These are phyloP conservation scores for Plectosphaerella cucumerina DNA, from an alignment of 2,329 filamentous ascomycete species.

Conservation along the genomic window DNA sequence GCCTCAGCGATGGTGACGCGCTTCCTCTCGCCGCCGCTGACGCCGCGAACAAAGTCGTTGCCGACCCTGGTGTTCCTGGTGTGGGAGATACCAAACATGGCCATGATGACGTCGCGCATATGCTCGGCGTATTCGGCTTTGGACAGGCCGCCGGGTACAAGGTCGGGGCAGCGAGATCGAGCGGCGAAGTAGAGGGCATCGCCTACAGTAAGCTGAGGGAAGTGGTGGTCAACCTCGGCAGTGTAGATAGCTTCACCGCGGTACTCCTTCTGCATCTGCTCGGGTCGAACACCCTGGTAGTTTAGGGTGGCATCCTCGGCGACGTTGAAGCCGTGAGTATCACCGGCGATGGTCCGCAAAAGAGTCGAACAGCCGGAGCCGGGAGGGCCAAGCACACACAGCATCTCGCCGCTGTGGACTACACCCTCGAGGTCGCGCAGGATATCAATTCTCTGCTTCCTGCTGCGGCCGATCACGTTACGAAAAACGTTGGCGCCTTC, in stretches of 20 bases:
- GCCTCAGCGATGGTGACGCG: slow-evolving; percentile 32
- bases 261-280: slow-evolving; percentile 12
- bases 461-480: not conserved
- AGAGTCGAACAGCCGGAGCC: slow-evolving; percentile 62
- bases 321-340: slow-evolving; percentile 54
- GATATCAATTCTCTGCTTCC: slow-evolving; percentile 35
- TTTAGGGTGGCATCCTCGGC: slow-evolving; percentile 7
- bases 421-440: slow-evolving; percentile 48
- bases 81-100: slow-evolving; percentile 50
- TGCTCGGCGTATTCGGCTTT: slow-evolving; percentile 37
- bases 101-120: slow-evolving; percentile 49
- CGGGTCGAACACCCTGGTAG: slow-evolving; percentile 10
- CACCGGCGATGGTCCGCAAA: slow-evolving; percentile 60
- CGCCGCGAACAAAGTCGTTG: slow-evolving; percentile 50
- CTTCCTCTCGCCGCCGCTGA: slow-evolving; percentile 48
- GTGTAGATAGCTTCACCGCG: slow-evolving; percentile 46
- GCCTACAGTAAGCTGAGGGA: slow-evolving; percentile 54
- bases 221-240: slow-evolving; percentile 49
- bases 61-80: slow-evolving; percentile 49
- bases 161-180: slow-evolving; percentile 43
- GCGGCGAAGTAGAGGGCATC: slow-evolving; percentile 61
- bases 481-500: slow-evolving; percentile 5
- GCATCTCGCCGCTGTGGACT: slow-evolving; percentile 50
- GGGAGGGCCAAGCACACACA: slow-evolving; percentile 53
- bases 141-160: slow-evolving; percentile 40